A percentile compares a stretch with the other conserved stretches of the same genome.
phyloP scores from a whole-genome alignment of 306 rosid species.

The Quercus agrifolia region DNA sequence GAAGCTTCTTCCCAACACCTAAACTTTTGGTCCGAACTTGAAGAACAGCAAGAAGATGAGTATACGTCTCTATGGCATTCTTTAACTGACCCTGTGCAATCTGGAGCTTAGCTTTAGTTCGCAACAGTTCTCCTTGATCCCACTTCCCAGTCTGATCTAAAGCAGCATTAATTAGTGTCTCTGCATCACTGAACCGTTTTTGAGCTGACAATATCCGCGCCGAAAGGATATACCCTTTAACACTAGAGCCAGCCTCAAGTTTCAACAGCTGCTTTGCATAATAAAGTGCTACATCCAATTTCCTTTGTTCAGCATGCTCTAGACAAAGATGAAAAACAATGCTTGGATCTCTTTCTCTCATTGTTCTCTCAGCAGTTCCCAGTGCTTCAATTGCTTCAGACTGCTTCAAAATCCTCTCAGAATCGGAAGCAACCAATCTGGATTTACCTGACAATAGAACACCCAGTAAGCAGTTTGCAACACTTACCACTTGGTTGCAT shows the following conservation, averaged over 20 bases:
- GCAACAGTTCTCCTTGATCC: conserved; percentile 86
- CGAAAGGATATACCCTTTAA: conserved; percentile 50
- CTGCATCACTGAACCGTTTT: conserved; percentile 67
- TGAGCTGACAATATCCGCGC: conserved; percentile 86
- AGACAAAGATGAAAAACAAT: conserved; percentile 71
- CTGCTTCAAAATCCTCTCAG: conserved; percentile 55
- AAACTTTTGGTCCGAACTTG: conserved; percentile 66
- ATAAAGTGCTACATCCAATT: conserved; percentile 59
- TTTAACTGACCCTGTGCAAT: conserved; percentile 73
- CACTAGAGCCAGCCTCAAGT: conserved; percentile 73
- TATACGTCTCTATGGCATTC: conserved; percentile 65
- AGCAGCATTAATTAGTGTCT: conserved; percentile 73
- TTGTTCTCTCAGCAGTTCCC: conserved; percentile 49
- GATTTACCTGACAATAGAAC: conserved; percentile 64
- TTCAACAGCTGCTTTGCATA: conserved; percentile 62
- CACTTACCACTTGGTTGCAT: conserved; percentile 51
- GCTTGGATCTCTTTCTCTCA: conserved; percentile 61
- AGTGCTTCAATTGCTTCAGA: conserved; percentile 65
- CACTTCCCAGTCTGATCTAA: conserved; percentile 81
- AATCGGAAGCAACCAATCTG: conserved; percentile 50
- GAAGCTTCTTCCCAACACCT: conserved; percentile 45
- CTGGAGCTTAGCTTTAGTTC: conserved; percentile 80
- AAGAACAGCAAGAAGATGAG: conserved; percentile 77
- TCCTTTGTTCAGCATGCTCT: conserved; percentile 86
- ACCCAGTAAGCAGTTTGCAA: conserved; percentile 71